Conservation (phyloP, 805 yeast species). For the Ogataea allantospora region DNA sequence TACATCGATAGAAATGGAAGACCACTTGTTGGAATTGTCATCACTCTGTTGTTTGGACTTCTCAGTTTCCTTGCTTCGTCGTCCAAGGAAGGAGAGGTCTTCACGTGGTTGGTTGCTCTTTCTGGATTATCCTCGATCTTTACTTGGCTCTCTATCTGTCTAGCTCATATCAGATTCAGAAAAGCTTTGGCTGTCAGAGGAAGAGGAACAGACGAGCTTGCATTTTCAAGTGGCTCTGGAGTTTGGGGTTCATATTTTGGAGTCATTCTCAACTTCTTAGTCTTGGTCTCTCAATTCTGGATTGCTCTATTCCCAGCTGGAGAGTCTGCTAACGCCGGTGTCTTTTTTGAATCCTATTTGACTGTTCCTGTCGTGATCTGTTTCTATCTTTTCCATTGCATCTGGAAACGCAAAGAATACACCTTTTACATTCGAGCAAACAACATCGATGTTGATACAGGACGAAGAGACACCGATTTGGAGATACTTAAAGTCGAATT, state of each 20-base stretch:
- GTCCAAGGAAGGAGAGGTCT: constrained; percentile 49
- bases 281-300: constrained; percentile 77
- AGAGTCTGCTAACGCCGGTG: constrained; percentile 44
- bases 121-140: constrained; percentile 71
- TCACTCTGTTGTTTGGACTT: constrained; percentile 52
- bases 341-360: constrained; percentile 63
- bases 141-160: constrained; percentile 73
- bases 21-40: constrained; percentile 65
- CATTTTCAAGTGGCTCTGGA: constrained; percentile 66
- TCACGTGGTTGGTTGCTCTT: constrained; percentile 72
- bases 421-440: constrained; percentile 41
- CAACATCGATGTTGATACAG: constrained; percentile 58
- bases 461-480: constrained; percentile 57
- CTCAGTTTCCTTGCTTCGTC: constrained; percentile 63
- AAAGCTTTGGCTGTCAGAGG: constrained; percentile 62
- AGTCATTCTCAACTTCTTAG: constrained; percentile 49
- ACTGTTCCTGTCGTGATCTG: constrained; percentile 59
- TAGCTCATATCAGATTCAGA: constrained; percentile 68
- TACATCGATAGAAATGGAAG: constrained; percentile 75
- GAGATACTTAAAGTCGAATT: constrained; percentile 54
- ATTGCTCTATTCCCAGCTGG: constrained; percentile 71
- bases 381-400: constrained; percentile 36
- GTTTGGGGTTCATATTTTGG: constrained; percentile 65
- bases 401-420: constrained; percentile 44
- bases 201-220: constrained; percentile 60